Conservation (phyloP, 192 early-diverging fungal genomes). For the Obelidium mucronatum region DNA sequence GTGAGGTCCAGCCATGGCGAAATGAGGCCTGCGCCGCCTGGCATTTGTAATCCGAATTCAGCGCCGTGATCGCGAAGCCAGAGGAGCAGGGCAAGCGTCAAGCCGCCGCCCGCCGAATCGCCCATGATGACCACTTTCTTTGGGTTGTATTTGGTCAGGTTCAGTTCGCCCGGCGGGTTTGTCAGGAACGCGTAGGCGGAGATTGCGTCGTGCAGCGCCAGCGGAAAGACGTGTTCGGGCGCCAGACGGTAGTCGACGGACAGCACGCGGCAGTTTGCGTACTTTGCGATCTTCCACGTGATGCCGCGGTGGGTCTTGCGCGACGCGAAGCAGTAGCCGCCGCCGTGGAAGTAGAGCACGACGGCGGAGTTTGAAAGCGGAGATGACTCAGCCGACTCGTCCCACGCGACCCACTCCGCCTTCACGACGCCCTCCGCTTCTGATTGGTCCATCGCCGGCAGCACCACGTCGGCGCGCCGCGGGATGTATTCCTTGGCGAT, state of each 20-base stretch:
- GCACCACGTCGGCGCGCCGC: background rate
- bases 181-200: constrained; percentile 77
- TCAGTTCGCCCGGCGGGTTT: constrained; percentile 37
- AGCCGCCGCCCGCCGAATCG: constrained; percentile 59
- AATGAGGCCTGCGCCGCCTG: constrained; percentile 59
- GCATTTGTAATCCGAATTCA: constrained; percentile 37
- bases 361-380: background rate
- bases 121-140: constrained; percentile 55
- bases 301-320: constrained; percentile 42
- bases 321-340: constrained; percentile 29
- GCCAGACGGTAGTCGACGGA: constrained; percentile 82
- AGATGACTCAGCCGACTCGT: background rate
- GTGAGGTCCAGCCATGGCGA: constrained; percentile 75
- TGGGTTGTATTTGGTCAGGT: constrained; percentile 18
- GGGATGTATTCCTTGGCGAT: constrained; percentile 24
- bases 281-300: constrained; percentile 53
- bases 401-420: constrained; percentile 39
- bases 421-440: constrained; percentile 27
- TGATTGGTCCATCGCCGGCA: constrained; percentile 14
- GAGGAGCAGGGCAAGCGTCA: constrained; percentile 55
- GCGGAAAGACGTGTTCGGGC: constrained; percentile 81
- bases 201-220: constrained; percentile 81
- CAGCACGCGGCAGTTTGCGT: constrained; percentile 53
- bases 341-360: constrained; percentile 43
- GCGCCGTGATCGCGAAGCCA: constrained; percentile 46